Evolutionary conservation across 257 asterid genomes (phyloP), one percentile per base, ranked within the genome.

Genomic region (Osmanthus fragrans): DNA sequence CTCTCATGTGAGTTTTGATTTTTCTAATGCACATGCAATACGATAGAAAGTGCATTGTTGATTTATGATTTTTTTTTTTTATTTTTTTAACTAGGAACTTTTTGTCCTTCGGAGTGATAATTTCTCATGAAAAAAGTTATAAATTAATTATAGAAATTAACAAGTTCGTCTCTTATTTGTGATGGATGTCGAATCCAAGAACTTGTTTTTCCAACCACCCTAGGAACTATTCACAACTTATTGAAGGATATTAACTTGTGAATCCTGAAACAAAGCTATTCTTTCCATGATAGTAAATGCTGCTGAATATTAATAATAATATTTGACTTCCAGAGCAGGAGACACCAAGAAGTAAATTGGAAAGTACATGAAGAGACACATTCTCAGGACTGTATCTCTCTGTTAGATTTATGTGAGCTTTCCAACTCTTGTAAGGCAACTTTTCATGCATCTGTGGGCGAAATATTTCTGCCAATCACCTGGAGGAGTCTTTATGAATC

Each of bases 391-490:
- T 87, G 87, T 74, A 73, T 86, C 69, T 86, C 93, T 60, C 88
- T 92, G 16, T 79, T 86, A 29, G 90, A 87, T 73, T 75, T 88
- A 51, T 72, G 79, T 37, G 70, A 78, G 34, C 85, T 84, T 65
- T 82, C 85, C 74, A 72, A 81, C 83, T 81, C 86, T 49, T 81
- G 82, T 68, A 84, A 84, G 81, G 84, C 88, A 36, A 77, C 78
- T 54, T 87, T 89, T 71, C 84, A 80, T 82, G 96, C 94, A 70
- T 91, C 90, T 42, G 80, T 91, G 45, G 94, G 94, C 73, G 96
- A 91, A 82, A 80, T 91, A 78, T 89, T 88, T 84, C 68, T 89
- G 79, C 96, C 92, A 32, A 84, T 91, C 77, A 84, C 91, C 73
- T 88, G 90, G 89, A 81, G 79, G 72, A 75, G 82, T 80, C 82